A percentile compares a stretch with the other conserved stretches of the same genome.
Evolutionary conservation across 805 yeast species (phyloP).

Genomic region (Candida ficus): DNA sequence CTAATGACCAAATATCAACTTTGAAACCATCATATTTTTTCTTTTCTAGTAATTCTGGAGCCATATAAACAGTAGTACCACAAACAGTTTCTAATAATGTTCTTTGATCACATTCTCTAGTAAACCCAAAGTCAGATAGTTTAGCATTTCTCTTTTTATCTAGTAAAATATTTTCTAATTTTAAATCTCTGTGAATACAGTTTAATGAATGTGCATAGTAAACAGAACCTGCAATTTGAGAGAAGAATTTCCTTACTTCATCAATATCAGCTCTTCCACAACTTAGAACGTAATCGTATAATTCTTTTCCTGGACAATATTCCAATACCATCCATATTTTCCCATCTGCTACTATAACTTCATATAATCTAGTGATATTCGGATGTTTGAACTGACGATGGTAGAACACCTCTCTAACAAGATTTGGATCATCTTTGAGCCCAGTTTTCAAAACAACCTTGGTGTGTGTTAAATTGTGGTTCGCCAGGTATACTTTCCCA

Average conservation of each 20-base stretch:
- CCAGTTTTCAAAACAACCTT: slow-evolving; percentile 85
- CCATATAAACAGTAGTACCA: slow-evolving; percentile 95
- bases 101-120: slow-evolving; percentile 64
- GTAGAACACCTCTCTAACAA: slow-evolving; percentile 86
- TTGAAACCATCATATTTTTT: slow-evolving; percentile 74
- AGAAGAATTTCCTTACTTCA: slow-evolving; percentile 49
- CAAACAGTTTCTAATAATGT: slow-evolving; percentile 73
- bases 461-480: slow-evolving; percentile 67
- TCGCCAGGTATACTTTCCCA: slow-evolving; percentile 86
- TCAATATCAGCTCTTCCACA: slow-evolving; percentile 44
- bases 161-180: slow-evolving; percentile 69
- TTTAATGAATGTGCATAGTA: slow-evolving; percentile 70
- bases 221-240: slow-evolving; percentile 57
- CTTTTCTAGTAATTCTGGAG: slow-evolving; percentile 78
- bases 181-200: slow-evolving; percentile 81
- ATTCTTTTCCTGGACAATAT: slow-evolving; percentile 78
- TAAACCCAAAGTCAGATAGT: slow-evolving; percentile 90
- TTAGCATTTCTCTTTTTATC: slow-evolving; percentile 59
- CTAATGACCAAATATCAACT: slow-evolving; percentile 89
- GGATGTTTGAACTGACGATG: slow-evolving; percentile 81
- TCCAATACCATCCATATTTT: slow-evolving; percentile 85
- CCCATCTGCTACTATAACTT: slow-evolving; percentile 74
- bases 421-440: slow-evolving; percentile 68
- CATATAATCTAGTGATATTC: slow-evolving; percentile 79
- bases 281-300: slow-evolving; percentile 60